phyloP scores from a whole-genome alignment of 2,329 filamentous ascomycete species.

The Microdochium trichocladiopsis region DNA sequence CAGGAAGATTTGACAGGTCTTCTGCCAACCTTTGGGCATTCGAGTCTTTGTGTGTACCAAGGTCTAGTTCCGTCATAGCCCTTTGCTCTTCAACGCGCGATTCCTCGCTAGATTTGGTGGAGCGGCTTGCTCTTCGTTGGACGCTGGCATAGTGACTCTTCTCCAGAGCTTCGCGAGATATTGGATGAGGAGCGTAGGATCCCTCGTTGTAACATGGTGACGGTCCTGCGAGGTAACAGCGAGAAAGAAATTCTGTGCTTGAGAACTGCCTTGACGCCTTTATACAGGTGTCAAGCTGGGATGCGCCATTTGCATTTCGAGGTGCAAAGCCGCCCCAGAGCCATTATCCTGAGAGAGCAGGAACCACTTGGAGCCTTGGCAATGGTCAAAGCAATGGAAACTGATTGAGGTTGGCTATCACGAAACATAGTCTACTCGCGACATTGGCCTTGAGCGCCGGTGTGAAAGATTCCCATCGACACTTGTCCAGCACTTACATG shows the following conservation, averaged over 20 bases:
- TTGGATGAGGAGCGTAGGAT: background rate
- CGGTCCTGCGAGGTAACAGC: background rate
- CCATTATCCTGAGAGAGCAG: background rate
- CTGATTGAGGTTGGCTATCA: background rate
- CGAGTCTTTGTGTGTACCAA: background rate
- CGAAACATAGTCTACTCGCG: background rate
- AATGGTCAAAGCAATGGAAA: background rate
- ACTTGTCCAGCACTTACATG: background rate
- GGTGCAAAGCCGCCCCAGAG: background rate
- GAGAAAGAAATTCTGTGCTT: background rate
- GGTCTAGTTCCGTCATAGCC: background rate
- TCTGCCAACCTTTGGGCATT: background rate
- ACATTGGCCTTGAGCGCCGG: background rate
- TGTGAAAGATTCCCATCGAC: background rate
- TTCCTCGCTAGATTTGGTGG: background rate
- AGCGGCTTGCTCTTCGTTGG: background rate
- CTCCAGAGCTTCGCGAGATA: background rate
- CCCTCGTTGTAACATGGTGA: background rate
- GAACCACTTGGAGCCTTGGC: background rate
- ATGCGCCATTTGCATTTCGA: background rate
- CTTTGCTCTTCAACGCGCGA: background rate
- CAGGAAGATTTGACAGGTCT: background rate
- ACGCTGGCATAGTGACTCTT: background rate
- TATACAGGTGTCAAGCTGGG: background rate
- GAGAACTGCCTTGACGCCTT: background rate